Evolutionary conservation across 108 stramenopile species (phyloP), one percentile per base, ranked within the genome.

Genomic region (Stephanodiscus minutulus): DNA sequence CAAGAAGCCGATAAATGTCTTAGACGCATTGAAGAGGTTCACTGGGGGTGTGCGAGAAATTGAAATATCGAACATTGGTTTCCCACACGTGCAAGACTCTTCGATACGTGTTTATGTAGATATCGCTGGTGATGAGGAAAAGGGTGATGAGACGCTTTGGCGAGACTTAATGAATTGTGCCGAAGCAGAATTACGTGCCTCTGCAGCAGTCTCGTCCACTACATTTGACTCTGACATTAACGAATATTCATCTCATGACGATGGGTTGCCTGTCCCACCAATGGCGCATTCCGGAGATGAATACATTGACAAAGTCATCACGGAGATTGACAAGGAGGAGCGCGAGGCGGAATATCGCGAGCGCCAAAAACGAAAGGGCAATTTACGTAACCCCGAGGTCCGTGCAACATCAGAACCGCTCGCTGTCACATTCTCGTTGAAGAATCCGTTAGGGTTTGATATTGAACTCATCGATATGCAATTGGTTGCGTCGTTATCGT

Each of bases 391-490:
- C 24, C 85, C 89, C 20, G 74, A 69, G 9, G 66, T 81, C 37
- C 73, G 91, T 53, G 89, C 93, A 25, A 72, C 73, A 27, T 79
- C 73, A n/a, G 93, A 94, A 83, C 93, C 93, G 20, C 56, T 91
- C 25, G 64, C 74, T 61, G 88, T 90, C 17, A 82, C 84, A 21
- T 89, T 91, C 63, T 64, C 53, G 0, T 18, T 92, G 29, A 69
- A 64, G 17, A 94, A 94, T 68, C 88, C 93, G 3, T 54, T 94
- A 27, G 76, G 79, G 31, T 64, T 94, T 17, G 80, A 82, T 12
- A 76, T 94, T 48, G 70, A 83, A 35, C 33, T 91, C 35, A 82
- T 69, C 0, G 79, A 90, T 48, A 70, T 94, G 18, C 93, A 94
- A 66, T 58, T 94, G 21, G 91, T 94, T 0, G 93, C 88, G 20